Conservation (phyloP, 768 basidiomycete genomes). For the Pleurotus pulmonarius region DNA sequence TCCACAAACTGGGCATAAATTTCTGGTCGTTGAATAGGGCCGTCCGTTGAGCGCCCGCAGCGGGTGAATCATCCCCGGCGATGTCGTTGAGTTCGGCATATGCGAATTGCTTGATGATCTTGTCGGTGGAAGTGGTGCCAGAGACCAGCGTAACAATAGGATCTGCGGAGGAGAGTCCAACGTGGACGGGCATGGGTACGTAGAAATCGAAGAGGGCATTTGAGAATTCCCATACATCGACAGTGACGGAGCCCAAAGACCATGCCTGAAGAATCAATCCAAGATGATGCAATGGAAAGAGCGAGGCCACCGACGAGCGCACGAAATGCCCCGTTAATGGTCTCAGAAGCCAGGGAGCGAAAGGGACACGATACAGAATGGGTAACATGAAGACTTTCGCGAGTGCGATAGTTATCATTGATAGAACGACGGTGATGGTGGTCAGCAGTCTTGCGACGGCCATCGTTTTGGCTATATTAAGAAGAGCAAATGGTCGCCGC, state of each 20-base stretch:
- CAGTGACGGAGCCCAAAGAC: slow-evolving; percentile 46
- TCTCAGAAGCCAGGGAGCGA: slow-evolving; percentile 44
- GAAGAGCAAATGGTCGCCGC: slow-evolving; percentile 16
- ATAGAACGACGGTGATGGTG: slow-evolving; percentile 29
- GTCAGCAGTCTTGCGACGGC: slow-evolving; percentile 39
- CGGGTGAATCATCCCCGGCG: slow-evolving; percentile 37
- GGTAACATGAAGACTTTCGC: slow-evolving; percentile 47
- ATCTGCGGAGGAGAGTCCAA: slow-evolving; percentile 43
- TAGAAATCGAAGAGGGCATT: slow-evolving; percentile 57
- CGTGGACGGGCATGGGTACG: slow-evolving; percentile 51
- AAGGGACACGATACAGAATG: slow-evolving; percentile 49
- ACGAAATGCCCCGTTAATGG: slow-evolving; percentile 67
- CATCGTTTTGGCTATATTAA: slow-evolving; percentile 21
- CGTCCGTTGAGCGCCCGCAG: slow-evolving; percentile 41
- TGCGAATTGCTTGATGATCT: slow-evolving; percentile 58
- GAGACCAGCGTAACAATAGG: slow-evolving; percentile 57
- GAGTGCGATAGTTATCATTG: slow-evolving; percentile 43
- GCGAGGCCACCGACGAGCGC: slow-evolving; percentile 49
- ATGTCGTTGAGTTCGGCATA: slow-evolving; percentile 58
- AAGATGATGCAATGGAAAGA: slow-evolving; percentile 44
- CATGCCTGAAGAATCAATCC: slow-evolving; percentile 44
- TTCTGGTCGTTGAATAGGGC: slow-evolving; percentile 69
- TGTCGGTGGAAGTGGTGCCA: slow-evolving; percentile 53
- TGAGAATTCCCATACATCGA: slow-evolving; percentile 60
- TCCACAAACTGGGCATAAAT: slow-evolving; percentile 62